These are phyloP conservation scores for Discostella stelligeroides DNA, from an alignment of 108 stramenopile genomes.

Conservation along the genomic window DNA sequence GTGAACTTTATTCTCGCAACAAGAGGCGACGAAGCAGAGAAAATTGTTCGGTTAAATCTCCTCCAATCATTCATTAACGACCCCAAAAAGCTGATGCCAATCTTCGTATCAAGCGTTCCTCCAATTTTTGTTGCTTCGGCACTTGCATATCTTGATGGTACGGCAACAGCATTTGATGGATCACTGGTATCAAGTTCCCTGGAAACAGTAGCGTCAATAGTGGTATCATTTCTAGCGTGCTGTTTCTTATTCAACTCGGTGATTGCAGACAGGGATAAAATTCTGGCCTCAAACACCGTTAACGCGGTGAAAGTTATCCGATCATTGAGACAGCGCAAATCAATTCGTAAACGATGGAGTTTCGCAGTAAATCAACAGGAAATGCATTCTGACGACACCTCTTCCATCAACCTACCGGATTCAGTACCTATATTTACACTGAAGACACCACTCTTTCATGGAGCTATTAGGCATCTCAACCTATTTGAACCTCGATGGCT, in stretches of 20 bases:
- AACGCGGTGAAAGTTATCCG: constrained; percentile 37
- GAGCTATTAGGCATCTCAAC: constrained; percentile 48
- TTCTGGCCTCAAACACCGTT: constrained; percentile 44
- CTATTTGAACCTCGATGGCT: constrained; percentile 69
- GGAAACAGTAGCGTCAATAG: constrained; percentile 26
- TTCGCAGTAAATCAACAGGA: constrained; percentile 22
- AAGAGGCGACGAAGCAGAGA: constrained; percentile 1
- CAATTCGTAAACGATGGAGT: constrained; percentile 58
- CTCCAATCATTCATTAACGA: constrained; percentile 45
- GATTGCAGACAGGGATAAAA: constrained; percentile 51
- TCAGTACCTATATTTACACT: constrained; percentile 53
- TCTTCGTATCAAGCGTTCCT: constrained; percentile 42
- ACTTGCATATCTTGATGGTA: constrained; percentile 30
- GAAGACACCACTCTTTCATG: constrained; percentile 43
- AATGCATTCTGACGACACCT: not conserved
- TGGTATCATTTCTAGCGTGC: constrained; percentile 46
- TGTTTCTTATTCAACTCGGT: constrained; percentile 58
- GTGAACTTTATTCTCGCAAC: constrained; percentile 24
- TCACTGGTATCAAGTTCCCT: constrained; percentile 7
- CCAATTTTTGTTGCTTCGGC: constrained; percentile 29
- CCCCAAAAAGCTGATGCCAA: constrained; percentile 53
- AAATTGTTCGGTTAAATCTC: constrained; percentile 29
- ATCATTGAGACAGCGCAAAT: constrained; percentile 38
- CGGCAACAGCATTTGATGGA: constrained; percentile 15
- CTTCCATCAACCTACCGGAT: not conserved